Conservation (phyloP, 225 moss, liverwort and hornwort species). For the Pseudisothecium myosuroides region DNA sequence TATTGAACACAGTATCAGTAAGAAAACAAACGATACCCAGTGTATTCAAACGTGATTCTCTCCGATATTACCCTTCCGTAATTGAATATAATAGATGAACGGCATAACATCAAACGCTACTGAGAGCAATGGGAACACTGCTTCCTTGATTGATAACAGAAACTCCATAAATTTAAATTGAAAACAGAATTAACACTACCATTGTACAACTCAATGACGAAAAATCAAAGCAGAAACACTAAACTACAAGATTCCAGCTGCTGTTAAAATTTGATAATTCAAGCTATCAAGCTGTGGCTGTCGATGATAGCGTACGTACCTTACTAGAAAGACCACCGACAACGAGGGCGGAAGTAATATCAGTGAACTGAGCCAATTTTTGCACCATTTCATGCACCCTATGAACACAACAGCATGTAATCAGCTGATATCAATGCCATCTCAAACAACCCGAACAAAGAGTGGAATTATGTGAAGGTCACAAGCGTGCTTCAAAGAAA, state of each 20-base stretch:
- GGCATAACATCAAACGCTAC: neutral
- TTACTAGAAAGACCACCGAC: constrained; percentile 96
- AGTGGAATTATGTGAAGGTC: neutral
- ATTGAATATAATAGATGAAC: neutral
- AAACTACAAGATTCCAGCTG: neutral
- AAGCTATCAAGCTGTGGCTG: neutral
- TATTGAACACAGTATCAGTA: neutral
- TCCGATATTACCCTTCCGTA: neutral
- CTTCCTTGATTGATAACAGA: neutral
- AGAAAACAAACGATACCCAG: neutral
- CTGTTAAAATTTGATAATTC: neutral
- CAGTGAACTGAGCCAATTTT: constrained; percentile 91
- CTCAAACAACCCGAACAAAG: neutral
- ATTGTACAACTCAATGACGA: neutral
- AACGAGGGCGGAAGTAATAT: constrained; percentile 69
- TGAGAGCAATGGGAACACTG: neutral
- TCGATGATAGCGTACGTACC: constrained; percentile 9
- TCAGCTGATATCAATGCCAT: neutral
- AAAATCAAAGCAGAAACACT: neutral
- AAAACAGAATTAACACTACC: neutral
- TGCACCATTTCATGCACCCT: constrained; percentile 94
- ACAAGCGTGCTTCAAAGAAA: neutral
- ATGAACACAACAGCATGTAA: neutral
- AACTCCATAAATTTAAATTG: neutral
- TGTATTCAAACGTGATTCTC: neutral